Evolutionary conservation across 345 rosid species (phyloP).

Genomic region (Microthlaspi erraticum): DNA sequence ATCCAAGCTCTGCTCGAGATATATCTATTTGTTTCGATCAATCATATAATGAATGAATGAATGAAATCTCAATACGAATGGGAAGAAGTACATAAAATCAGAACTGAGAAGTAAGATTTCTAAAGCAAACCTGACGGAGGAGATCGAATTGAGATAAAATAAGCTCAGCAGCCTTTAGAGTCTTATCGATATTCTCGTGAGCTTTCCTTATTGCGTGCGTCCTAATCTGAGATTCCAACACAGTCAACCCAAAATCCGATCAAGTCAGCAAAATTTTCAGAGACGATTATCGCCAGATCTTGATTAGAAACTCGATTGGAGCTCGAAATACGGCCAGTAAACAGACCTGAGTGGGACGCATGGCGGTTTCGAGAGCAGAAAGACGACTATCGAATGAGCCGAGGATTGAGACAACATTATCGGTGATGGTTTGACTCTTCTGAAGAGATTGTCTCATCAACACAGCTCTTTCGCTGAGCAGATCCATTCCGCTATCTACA

Average conservation of each 20-base stretch:
- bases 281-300: conserved; percentile 16
- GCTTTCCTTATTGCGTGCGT: conserved; percentile 96
- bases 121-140: conserved; percentile 74
- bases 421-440: conserved; percentile 90
- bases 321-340: not conserved
- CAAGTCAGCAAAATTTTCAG: conserved; percentile 21
- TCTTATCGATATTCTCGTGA: conserved; percentile 94
- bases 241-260: conserved; percentile 39
- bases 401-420: conserved; percentile 82
- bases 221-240: conserved; percentile 65
- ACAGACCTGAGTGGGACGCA: conserved; percentile 98
- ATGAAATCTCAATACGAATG: not conserved
- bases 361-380: conserved; percentile 97
- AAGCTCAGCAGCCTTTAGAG: conserved; percentile 89
- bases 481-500: conserved; percentile 60
- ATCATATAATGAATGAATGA: not conserved
- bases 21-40: not conserved
- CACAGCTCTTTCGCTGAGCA: conserved; percentile 72
- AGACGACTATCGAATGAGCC: conserved; percentile 98
- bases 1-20: conserved; percentile 3
- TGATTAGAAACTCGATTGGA: not conserved
- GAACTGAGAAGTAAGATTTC: conserved; percentile 2
- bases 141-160: conserved; percentile 79
- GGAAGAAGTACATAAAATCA: not conserved
- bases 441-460: conserved; percentile 83